phyloP scores from a whole-genome alignment of 768 basidiomycete genomes.

The Brasilioporus rufonigricans region DNA sequence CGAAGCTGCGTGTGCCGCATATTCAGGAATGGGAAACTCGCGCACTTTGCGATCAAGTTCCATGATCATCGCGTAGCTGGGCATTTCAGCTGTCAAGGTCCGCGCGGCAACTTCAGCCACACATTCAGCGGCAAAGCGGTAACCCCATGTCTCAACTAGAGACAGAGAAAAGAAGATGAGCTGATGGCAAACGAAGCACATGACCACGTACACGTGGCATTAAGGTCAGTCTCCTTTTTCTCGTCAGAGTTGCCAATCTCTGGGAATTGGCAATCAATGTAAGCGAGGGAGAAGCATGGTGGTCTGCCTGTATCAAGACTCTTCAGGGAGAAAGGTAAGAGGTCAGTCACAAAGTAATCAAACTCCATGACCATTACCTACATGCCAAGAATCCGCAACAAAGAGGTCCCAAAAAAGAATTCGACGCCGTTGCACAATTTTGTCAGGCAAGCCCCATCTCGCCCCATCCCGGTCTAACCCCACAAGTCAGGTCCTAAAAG shows the following conservation, averaged over 20 bases:
- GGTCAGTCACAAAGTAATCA: slow-evolving; percentile 10
- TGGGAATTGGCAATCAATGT: slow-evolving; percentile 67
- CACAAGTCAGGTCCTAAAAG: slow-evolving; percentile 11
- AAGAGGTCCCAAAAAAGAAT: slow-evolving; percentile 79
- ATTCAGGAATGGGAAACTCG: slow-evolving; percentile 57
- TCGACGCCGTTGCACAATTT: slow-evolving; percentile 63
- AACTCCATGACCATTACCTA: slow-evolving; percentile 27
- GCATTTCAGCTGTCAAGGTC: slow-evolving; percentile 62
- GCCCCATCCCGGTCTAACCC: slow-evolving; percentile 58
- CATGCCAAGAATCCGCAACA: slow-evolving; percentile 68
- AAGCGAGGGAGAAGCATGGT: slow-evolving; percentile 62
- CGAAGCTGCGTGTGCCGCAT: slow-evolving; percentile 37
- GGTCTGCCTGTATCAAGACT: slow-evolving; percentile 70
- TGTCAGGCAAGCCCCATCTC: slow-evolving; percentile 59
- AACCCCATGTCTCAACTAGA: slow-evolving; percentile 61
- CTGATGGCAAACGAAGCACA: not conserved
- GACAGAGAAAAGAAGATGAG: not conserved
- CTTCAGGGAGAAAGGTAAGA: slow-evolving; percentile 32
- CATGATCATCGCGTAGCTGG: slow-evolving; percentile 62
- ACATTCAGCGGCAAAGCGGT: slow-evolving; percentile 62
- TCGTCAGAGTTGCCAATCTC: slow-evolving; percentile 17
- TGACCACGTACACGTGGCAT: slow-evolving; percentile 26
- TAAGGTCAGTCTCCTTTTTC: slow-evolving; percentile 21
- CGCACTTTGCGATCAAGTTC: slow-evolving; percentile 67
- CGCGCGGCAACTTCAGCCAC: slow-evolving; percentile 61